These are phyloP conservation scores for Phytophthora sp. DNA, from an alignment of 352 stramenopile species.

Conservation along the genomic window DNA sequence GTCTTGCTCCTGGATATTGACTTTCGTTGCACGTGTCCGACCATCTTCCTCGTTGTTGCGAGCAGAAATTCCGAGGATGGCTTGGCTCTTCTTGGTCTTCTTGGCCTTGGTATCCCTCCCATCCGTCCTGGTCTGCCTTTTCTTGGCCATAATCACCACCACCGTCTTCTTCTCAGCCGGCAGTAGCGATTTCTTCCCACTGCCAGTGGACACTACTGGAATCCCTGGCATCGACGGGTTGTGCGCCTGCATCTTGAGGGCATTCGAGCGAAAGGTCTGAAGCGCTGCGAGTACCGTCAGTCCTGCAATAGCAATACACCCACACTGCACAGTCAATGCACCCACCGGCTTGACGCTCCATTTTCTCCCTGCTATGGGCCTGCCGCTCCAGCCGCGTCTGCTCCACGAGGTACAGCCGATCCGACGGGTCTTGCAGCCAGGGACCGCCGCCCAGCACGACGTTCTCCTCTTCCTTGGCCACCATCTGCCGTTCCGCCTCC, in stretches of 20 bases:
- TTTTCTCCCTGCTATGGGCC: slow-evolving; percentile 38
- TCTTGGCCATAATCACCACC: slow-evolving; percentile 67
- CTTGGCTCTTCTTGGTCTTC: slow-evolving; percentile 31
- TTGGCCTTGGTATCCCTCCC: slow-evolving; percentile 29
- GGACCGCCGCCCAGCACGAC: slow-evolving; percentile 44
- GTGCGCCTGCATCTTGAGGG: slow-evolving; percentile 59
- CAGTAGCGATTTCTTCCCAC: slow-evolving; percentile 15
- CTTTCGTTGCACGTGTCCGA: neutral
- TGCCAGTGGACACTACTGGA: slow-evolving; percentile 12
- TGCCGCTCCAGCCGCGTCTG: slow-evolving; percentile 60
- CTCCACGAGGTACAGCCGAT: slow-evolving; percentile 76
- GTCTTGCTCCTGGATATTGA: neutral
- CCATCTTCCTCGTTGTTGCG: neutral
- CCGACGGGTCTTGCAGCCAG: slow-evolving; percentile 76
- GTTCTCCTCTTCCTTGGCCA: slow-evolving; percentile 55
- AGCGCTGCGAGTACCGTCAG: slow-evolving; percentile 46
- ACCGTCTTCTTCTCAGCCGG: slow-evolving; percentile 23
- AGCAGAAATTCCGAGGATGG: neutral
- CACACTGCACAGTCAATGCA: neutral
- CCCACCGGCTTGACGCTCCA: slow-evolving; percentile 47
- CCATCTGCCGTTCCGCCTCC: slow-evolving; percentile 64
- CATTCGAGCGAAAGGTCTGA: slow-evolving; percentile 66
- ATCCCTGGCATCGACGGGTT: slow-evolving; percentile 40
- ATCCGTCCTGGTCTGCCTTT: slow-evolving; percentile 27
- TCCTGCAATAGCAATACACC: neutral